phyloP scores from a whole-genome alignment of 495 filamentous ascomycete species.

The Elaphomyces granulatus region DNA sequence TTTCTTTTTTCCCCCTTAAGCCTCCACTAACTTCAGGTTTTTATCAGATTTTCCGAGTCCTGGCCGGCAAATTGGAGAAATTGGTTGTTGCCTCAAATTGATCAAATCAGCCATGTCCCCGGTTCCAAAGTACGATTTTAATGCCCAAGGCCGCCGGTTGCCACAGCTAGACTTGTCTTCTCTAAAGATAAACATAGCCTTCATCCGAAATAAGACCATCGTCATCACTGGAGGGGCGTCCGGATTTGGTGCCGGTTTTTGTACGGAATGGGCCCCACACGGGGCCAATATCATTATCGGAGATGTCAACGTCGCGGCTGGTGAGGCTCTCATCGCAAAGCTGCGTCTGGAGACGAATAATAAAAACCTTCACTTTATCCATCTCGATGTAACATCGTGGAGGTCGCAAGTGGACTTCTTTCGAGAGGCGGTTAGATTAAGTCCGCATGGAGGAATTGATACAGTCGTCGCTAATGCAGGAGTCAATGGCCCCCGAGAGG shows the following conservation, averaged over 20 bases:
- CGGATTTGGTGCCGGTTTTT: slow-evolving; percentile 32
- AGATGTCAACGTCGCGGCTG: slow-evolving; percentile 16
- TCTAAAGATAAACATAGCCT: too few relatives aligned
- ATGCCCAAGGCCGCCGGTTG: too few relatives aligned
- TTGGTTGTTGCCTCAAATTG: too few relatives aligned
- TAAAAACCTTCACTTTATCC: slow-evolving; percentile 10
- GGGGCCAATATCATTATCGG: slow-evolving; percentile 23
- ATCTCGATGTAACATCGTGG: slow-evolving; percentile 35
- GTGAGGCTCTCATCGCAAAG: slow-evolving; percentile 13
- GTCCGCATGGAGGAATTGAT: slow-evolving; percentile 42
- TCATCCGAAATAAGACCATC: slow-evolving; percentile 27
- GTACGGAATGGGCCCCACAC: slow-evolving; percentile 28
- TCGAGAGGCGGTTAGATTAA: slow-evolving; percentile 34
- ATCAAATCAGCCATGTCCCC: too few relatives aligned
- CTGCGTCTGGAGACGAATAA: slow-evolving; percentile 9
- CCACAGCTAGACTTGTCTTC: too few relatives aligned
- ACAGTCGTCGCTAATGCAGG: slow-evolving; percentile 56
- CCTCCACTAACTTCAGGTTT: too few relatives aligned
- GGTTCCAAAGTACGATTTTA: too few relatives aligned
- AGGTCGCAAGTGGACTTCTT: slow-evolving; percentile 30
- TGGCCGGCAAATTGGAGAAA: too few relatives aligned
- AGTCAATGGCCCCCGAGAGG: slow-evolving; percentile 27
- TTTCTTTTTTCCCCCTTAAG: too few relatives aligned
- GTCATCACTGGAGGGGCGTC: slow-evolving; percentile 38
- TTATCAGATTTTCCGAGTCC: too few relatives aligned